Evolutionary conservation across 257 asterid species (phyloP).

Genomic region (Nicotiana benthamiana): DNA sequence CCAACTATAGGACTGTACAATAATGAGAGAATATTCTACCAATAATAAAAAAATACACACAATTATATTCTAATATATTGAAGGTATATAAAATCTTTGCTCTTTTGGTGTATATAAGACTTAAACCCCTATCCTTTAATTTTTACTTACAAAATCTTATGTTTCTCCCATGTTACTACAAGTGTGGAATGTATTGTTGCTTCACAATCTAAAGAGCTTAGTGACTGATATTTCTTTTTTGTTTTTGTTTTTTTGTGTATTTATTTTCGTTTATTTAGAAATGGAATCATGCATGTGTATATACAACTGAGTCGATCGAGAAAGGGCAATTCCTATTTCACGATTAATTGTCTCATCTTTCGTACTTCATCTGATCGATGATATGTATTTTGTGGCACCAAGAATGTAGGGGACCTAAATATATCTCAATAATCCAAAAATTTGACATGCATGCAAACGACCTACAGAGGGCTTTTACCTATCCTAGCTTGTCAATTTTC

Average conservation of each 20-base stretch:
- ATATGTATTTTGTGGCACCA: constrained; percentile 29
- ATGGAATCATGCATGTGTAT: constrained; percentile 11
- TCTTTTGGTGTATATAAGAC: background rate
- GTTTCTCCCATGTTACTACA: background rate
- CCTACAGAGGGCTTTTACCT: background rate
- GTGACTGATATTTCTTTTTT: background rate
- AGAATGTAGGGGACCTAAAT: constrained; percentile 53
- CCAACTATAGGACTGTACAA: no score
- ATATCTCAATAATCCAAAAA: constrained; percentile 1
- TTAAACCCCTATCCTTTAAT: background rate
- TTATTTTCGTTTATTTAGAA: constrained; percentile 4
- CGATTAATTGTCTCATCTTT: constrained; percentile 51
- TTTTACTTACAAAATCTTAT: background rate
- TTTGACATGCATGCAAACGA: constrained; percentile 3
- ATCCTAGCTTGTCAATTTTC: background rate
- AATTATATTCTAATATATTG: no score
- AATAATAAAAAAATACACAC: no score
- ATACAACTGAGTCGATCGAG: constrained; percentile 5
- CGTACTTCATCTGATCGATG: constrained; percentile 23
- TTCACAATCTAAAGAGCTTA: background rate
- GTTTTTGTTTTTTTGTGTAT: no score
- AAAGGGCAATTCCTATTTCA: constrained; percentile 23
- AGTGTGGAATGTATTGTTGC: background rate
- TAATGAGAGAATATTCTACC: no score
- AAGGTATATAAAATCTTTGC: no score